These are phyloP conservation scores for Protomyces pachydermus DNA, from an alignment of 1,139 yeast species.

Conservation along the genomic window DNA sequence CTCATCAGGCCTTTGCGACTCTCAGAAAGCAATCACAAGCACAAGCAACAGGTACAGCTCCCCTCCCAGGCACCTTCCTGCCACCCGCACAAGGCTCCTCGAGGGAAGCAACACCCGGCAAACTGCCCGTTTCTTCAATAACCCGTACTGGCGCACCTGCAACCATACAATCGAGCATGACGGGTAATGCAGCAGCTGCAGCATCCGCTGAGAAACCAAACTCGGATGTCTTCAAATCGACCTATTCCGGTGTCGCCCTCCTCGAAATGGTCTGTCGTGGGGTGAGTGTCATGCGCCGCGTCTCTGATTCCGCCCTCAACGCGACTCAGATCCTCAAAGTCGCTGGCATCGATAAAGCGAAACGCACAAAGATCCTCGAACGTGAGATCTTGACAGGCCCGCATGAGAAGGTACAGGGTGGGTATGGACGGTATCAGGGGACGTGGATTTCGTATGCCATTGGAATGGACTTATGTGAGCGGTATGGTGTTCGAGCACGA, in stretches of 20 bases:
- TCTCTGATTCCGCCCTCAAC: slow-evolving; percentile 75
- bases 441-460: slow-evolving; percentile 63
- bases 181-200: too few relatives aligned
- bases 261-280: slow-evolving; percentile 65
- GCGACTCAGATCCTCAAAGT: slow-evolving; percentile 87
- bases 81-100: background rate
- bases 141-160: background rate
- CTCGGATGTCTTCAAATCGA: slow-evolving; percentile 40
- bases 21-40: background rate
- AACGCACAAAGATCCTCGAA: slow-evolving; percentile 77
- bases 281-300: slow-evolving; percentile 78
- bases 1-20: background rate
- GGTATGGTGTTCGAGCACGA: slow-evolving; percentile 59
- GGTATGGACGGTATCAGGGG: slow-evolving; percentile 92
- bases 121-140: background rate
- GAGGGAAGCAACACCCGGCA: background rate
- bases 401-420: slow-evolving; percentile 93
- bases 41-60: background rate
- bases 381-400: slow-evolving; percentile 78
- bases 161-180: background rate
- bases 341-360: slow-evolving; percentile 81
- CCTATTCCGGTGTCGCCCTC: slow-evolving; percentile 63
- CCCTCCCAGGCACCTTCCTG: background rate
- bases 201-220: background rate
- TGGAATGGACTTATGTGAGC: slow-evolving; percentile 57